Conservation (phyloP, 305 asterid species). For the Fraxinus sp. region DNA sequence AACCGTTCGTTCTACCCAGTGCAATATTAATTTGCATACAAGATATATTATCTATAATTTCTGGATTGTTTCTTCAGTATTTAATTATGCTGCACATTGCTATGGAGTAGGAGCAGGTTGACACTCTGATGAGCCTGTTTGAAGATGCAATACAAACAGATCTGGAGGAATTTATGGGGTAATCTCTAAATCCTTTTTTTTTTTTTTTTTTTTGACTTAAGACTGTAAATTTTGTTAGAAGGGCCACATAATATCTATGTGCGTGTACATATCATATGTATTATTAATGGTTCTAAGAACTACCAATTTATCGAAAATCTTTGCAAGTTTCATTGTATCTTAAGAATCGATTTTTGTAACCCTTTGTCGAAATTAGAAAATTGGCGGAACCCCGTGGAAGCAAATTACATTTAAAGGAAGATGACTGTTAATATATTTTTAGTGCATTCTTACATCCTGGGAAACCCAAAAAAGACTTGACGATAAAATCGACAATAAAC, state of each 20-base stretch:
- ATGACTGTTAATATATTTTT: not conserved
- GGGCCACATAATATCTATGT: not conserved
- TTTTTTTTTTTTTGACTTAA: too few relatives aligned
- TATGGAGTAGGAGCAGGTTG: conserved; percentile 26
- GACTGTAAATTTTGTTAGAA: not conserved
- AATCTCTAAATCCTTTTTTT: not conserved
- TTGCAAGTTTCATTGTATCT: not conserved
- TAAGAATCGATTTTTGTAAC: not conserved
- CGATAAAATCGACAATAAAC: not conserved
- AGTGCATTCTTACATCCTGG: not conserved
- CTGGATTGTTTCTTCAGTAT: not conserved
- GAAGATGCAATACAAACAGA: not conserved
- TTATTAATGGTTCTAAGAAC: not conserved
- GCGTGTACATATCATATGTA: not conserved
- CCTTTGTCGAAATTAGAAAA: too few relatives aligned
- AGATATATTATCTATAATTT: not conserved
- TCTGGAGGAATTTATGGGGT: conserved; percentile 10
- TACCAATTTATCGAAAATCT: not conserved
- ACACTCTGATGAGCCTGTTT: conserved; percentile 22
- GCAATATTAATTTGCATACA: not conserved
- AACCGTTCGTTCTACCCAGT: not conserved
- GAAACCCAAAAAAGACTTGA: not conserved
- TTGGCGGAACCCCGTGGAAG: not conserved
- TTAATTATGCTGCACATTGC: not conserved
- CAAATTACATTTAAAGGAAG: not conserved